Evolutionary conservation across 148 eudicot species (phyloP).

Genomic region (Silene uniflora): DNA sequence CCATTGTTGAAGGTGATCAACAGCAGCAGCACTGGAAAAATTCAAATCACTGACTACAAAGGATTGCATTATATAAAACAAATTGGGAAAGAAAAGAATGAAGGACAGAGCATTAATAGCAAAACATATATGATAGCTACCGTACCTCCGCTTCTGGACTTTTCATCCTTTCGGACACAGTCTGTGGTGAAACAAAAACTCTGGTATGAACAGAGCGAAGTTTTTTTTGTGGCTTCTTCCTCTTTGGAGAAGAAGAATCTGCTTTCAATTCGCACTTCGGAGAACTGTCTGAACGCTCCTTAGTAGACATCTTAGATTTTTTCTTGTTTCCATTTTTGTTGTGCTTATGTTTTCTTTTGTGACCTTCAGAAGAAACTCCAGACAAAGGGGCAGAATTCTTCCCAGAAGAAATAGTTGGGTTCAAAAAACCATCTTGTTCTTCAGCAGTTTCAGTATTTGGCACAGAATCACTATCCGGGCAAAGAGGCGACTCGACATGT

Average conservation of each 20-base stretch:
- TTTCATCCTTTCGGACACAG: constrained; percentile 30
- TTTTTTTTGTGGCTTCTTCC: constrained; percentile 43
- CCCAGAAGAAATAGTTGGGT: constrained; percentile 24
- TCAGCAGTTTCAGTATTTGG: constrained; percentile 37
- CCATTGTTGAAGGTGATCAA: background rate
- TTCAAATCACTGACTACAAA: background rate
- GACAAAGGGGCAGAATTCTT: constrained; percentile 26
- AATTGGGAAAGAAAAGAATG: background rate
- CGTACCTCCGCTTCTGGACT: constrained; percentile 51
- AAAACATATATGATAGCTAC: constrained; percentile 15
- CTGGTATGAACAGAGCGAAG: constrained; percentile 34
- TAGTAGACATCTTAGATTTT: constrained; percentile 37
- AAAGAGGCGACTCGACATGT: constrained; percentile 26
- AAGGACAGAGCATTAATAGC: constrained; percentile 8
- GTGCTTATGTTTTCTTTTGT: constrained; percentile 53
- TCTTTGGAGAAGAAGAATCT: constrained; percentile 24
- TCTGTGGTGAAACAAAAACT: constrained; percentile 36
- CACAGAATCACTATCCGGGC: constrained; percentile 31
- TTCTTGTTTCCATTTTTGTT: constrained; percentile 31
- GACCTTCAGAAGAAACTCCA: constrained; percentile 30
- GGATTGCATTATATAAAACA: background rate
- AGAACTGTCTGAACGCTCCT: constrained; percentile 31
- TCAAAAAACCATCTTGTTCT: constrained; percentile 27
- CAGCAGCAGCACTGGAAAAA: background rate
- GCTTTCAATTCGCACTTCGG: constrained; percentile 32